phyloP scores from a whole-genome alignment of 2,329 filamentous ascomycete species.

The Mollisia scopiformis region DNA sequence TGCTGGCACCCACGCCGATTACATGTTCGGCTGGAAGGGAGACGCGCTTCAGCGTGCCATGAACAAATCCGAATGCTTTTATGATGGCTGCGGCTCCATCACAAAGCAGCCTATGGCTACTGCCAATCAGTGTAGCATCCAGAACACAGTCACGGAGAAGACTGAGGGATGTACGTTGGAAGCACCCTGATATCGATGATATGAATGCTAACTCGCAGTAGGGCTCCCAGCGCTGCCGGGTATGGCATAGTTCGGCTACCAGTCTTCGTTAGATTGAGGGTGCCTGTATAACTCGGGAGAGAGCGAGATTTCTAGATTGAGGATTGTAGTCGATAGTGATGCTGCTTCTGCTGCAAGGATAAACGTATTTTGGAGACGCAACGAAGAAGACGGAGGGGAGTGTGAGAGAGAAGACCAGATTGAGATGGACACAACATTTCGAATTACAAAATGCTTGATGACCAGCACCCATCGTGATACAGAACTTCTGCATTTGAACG shows the following conservation, averaged over 20 bases:
- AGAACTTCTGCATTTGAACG: too few relatives aligned
- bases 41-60: slow-evolving; percentile 52
- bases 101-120: slow-evolving; percentile 47
- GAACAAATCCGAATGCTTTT: slow-evolving; percentile 48
- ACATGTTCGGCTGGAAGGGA: slow-evolving; percentile 55
- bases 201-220: slow-evolving; percentile 15
- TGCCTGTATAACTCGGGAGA: too few relatives aligned
- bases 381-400: too few relatives aligned
- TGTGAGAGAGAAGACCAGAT: too few relatives aligned
- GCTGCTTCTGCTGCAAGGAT: too few relatives aligned
- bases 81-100: slow-evolving; percentile 48
- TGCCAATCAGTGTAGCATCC: slow-evolving; percentile 50
- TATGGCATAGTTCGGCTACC: not conserved
- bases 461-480: too few relatives aligned
- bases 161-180: slow-evolving; percentile 51
- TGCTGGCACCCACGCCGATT: slow-evolving; percentile 53
- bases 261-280: too few relatives aligned
- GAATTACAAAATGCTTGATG: too few relatives aligned
- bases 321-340: too few relatives aligned
- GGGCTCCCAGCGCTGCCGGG: slow-evolving; percentile 22
- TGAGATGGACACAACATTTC: too few relatives aligned
- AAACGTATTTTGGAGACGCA: too few relatives aligned
- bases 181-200: not conserved
- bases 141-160: slow-evolving; percentile 50
- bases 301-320: too few relatives aligned